Evolutionary conservation across 2,329 filamentous ascomycete species (phyloP).

Genomic region (Chaetomiaceae sp.): DNA sequence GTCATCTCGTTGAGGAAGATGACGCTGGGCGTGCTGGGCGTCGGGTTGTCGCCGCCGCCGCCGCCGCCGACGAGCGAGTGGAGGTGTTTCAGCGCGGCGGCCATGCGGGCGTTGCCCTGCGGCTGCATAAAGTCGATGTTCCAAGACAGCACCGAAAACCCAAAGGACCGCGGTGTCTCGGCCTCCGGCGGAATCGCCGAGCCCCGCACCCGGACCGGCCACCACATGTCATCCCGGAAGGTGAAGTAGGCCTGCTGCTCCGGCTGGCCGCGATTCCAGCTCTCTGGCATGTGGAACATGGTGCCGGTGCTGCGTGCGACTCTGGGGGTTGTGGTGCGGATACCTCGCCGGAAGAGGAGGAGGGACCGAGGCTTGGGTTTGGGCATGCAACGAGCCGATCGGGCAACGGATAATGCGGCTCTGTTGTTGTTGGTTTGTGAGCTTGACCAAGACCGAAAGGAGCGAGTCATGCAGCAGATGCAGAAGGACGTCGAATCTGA

Average conservation of each 20-base stretch:
- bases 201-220: neutral
- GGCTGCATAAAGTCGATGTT: constrained; percentile 37
- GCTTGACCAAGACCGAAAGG: no score
- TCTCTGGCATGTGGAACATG: constrained; percentile 3
- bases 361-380: no score
- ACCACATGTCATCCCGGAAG: constrained; percentile 17
- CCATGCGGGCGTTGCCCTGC: constrained; percentile 31
- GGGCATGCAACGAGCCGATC: no score
- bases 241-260: constrained; percentile 21
- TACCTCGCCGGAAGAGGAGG: no score
- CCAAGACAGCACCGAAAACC: constrained; percentile 30
- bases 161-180: neutral
- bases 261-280: constrained; percentile 18
- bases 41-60: no score
- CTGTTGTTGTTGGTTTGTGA: no score
- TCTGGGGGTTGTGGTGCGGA: neutral
- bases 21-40: constrained; percentile 27
- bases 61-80: constrained; percentile 13
- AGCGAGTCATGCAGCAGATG: no score
- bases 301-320: neutral
- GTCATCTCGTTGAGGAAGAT: constrained; percentile 52
- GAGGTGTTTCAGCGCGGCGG: constrained; percentile 31
- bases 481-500: no score
- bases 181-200: constrained; percentile 5
- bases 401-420: no score